Evolutionary conservation across 1,284 basidiomycete species (phyloP), one percentile per base, ranked within the genome.

Genomic region (Naganishia cerealis): DNA sequence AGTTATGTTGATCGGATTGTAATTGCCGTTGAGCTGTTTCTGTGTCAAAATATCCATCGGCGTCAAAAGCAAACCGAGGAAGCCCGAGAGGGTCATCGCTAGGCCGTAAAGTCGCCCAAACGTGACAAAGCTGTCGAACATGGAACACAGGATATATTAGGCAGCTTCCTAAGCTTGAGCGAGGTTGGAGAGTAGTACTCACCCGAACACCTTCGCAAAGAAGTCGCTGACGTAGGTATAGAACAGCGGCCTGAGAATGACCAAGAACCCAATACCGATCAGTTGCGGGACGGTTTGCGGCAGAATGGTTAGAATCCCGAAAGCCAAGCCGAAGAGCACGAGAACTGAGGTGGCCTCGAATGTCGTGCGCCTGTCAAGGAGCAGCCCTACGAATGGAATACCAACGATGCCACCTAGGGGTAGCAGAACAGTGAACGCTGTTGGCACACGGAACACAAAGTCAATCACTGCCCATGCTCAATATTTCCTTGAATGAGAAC

Each of bases 341-440:
- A 81, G 72, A 26, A 78, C 74, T 26, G 75, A 18, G 21, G 75
- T 73, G 12, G 77, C 76, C 50, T 76, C 75, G 39, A 76, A 67
- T 9, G 73, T 75, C 7, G 77, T 72, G 2, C 75, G 66, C 8
- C 72, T 67, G 69, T 81, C 81, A 10, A 82, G 73, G 0, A 82
- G 71, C 54, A 66, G 72, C 13, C 80, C 79, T 36, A 81, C 74
- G 46, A 78, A 69, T 0, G 77, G 77, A 40, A 78, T 75, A 72
- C 78, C 77, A 8, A 77, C 57, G 36, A 81, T 71, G 0, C 81
- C 81, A 0, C 78, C 80, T 15, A 81, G 67, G 7, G 81, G 81
- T 3, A 82, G 76, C 2, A 82, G 75, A 52, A 81, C 70, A 42
- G 79, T 79, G 73, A 82, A 82, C 1, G 77, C 74, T 73, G 68